Base-by-base conservation (phyloP, 75 land plant species). In the Selaginella moellendorffii region DNA sequence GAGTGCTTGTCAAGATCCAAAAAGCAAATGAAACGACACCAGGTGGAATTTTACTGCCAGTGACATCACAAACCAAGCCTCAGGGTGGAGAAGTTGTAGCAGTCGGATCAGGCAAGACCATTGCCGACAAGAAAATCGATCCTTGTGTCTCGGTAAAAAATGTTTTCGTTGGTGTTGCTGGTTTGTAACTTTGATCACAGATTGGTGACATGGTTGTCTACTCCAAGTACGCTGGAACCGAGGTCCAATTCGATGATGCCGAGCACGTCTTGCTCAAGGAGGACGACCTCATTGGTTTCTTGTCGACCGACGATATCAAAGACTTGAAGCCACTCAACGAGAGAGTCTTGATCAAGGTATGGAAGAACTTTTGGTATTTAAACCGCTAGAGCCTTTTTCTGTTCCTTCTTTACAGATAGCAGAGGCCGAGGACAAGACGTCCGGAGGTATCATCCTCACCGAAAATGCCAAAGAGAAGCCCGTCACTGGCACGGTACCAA, bases 31-130 rank as follows among this genome's bases (percentile, higher is more conserved):
- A 83, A 70, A 89, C 83, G 68, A 83, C 80, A 27, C 30, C 31
- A 12, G 87, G 87, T 61, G 96, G 96, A 2, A 83, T 89, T 64
- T 65, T 89, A 27, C 76, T 83, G 54, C 96, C 90, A 18, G 31
- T 79, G 22, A 56, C 84, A 24, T 72, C 90, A 25, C 79, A 81
- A 54, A 31, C 77, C 29, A 89, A 81, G 65, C 87, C 96, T 12
- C 96, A 89, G 71, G 82, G 82, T 60, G 96, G 96, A 23, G 91
- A 86, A 60, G 87, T 89, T 17, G 96, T 89, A 29, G 90, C 86
- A 53, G 81, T 86, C 61, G 96, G 90, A 12, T 81, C 79, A 63
- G 90, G 90, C 5, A 79, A 68, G 61, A 54, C 74, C 27, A 30
- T 83, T 72, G 90, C 86, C 19, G 77, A 83, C 54, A 76, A 78